These are phyloP conservation scores for Fusarium sterilihyphosum DNA, from an alignment of 2,329 filamentous ascomycete genomes.

Conservation along the genomic window DNA sequence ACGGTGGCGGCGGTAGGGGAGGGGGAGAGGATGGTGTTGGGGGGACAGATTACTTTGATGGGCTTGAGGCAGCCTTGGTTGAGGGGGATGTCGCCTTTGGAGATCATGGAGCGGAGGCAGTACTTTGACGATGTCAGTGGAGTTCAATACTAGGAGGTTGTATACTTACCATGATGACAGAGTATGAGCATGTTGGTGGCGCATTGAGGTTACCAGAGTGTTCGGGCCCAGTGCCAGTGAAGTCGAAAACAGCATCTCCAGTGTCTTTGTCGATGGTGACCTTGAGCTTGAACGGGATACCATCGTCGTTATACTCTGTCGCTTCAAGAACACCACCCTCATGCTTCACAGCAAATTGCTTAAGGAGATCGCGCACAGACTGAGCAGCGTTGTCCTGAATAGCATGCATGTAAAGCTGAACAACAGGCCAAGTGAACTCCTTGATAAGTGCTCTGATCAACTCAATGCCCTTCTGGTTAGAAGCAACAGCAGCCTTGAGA, in stretches of 20 bases:
- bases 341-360: slow-evolving; percentile 74
- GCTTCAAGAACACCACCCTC: slow-evolving; percentile 77
- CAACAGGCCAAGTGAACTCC: slow-evolving; percentile 80
- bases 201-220: slow-evolving; percentile 46
- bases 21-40: slow-evolving; percentile 49
- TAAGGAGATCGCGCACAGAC: slow-evolving; percentile 78
- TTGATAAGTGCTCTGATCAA: slow-evolving; percentile 78
- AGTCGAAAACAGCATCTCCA: slow-evolving; percentile 76
- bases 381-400: slow-evolving; percentile 85
- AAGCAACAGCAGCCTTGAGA: slow-evolving; percentile 85
- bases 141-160: not conserved
- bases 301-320: slow-evolving; percentile 87
- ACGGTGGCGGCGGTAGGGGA: slow-evolving; percentile 47
- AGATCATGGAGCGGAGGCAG: slow-evolving; percentile 47
- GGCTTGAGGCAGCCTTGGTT: slow-evolving; percentile 61
- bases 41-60: slow-evolving; percentile 42
- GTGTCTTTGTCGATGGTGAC: slow-evolving; percentile 78
- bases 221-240: slow-evolving; percentile 45
- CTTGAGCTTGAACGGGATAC: slow-evolving; percentile 78
- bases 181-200: slow-evolving; percentile 44
- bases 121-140: slow-evolving; percentile 24
- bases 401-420: slow-evolving; percentile 84
- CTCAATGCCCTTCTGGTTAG: slow-evolving; percentile 85
- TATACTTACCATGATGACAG: slow-evolving; percentile 43
- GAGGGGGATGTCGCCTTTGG: slow-evolving; percentile 46